Base-by-base conservation (phyloP, 2,329 filamentous ascomycete species). In the Fusarium nematophilum region DNA sequence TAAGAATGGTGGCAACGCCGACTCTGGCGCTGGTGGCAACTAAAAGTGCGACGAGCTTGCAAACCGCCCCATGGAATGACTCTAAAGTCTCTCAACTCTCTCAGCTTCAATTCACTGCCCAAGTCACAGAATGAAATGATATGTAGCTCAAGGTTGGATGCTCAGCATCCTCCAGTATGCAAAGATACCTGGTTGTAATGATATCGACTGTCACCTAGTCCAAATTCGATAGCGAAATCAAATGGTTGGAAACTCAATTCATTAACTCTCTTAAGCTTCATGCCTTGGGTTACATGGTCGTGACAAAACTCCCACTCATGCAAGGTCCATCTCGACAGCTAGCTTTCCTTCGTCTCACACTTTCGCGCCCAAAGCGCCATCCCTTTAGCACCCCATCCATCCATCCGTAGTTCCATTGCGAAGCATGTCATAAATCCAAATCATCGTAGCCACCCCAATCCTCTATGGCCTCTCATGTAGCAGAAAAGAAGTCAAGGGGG, bases 361-460 rank as follows among this genome's bases (percentile, higher is more conserved):
- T 51, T 38, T 55, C 59, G 49, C 54, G 54, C 53, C 59, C 29
- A 54, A 45, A 53, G 46, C 57, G 53, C 46, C 62, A 53, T 50
- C 49, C 58, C 37, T 64, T 45, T 64, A 64, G 52, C 47, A 48
- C 53, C 47, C 56, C n/a, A 34, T 52, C 52, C 55, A 43, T 59
- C 49, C 61, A 51, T 59, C 53, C 57, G 53, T 65, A 37, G 40
- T 59, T 56, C 55, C 58, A 45, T 64, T 48, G 58, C 62, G 54
- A 64, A 66, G 59, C 66, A 54, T 59, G 57, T 69, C 66, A 53
- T 69, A 69, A 69, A 69, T 69, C 66, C 66, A 69, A 69, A 67
- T 62, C 66, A 69, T 68, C 60, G 63, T 69, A 59, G 66, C 65
- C 66, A 42, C 65, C 59, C 64, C 33, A 38, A n/a, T 51, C 57